A percentile compares a stretch with the other conserved stretches of the same genome.
Conservation (phyloP, 2,329 filamentous ascomycete genomes). For the Trichophyton benhamiae region DNA sequence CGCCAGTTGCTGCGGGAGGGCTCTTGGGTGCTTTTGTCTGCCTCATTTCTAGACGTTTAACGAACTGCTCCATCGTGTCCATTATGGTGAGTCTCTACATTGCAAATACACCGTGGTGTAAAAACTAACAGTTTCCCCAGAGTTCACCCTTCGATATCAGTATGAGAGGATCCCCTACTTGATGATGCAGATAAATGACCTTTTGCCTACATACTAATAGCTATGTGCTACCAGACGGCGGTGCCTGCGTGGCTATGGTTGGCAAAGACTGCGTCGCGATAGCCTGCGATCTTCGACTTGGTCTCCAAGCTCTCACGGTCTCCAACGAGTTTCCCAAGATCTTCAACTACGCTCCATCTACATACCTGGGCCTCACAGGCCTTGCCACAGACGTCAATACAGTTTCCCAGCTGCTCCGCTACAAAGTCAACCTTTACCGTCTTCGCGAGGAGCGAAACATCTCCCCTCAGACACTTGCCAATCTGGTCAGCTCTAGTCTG, state of each 20-base stretch:
- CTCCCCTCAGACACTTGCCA: slow-evolving; percentile 86
- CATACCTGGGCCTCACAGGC: slow-evolving; percentile 89
- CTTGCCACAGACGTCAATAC: slow-evolving; percentile 92
- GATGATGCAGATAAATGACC: neutral
- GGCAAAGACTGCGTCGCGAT: slow-evolving; percentile 99
- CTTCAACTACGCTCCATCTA: slow-evolving; percentile 83
- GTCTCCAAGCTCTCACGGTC: slow-evolving; percentile 88
- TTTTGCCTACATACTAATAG: neutral
- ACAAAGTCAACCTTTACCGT: slow-evolving; percentile 99
- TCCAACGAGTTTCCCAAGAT: slow-evolving; percentile 99
- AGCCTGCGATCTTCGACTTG: slow-evolving; percentile 94
- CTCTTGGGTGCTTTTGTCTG: neutral
- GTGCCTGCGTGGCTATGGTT: slow-evolving; percentile 95
- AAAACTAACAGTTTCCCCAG: slow-evolving; percentile 34
- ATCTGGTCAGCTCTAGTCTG: slow-evolving; percentile 78
- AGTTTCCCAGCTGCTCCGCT: slow-evolving; percentile 93
- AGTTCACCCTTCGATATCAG: slow-evolving; percentile 92
- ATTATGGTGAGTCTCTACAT: neutral
- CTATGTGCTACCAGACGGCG: slow-evolving; percentile 48
- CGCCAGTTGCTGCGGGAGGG: neutral
- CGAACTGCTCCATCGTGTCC: neutral
- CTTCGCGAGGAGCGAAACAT: slow-evolving; percentile 96
- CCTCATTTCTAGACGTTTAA: neutral
- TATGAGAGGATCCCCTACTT: slow-evolving; percentile 35
- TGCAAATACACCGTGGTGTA: neutral